Conservation (phyloP, 176 grass and related monocot genomes). For the Carex myosuroides region DNA sequence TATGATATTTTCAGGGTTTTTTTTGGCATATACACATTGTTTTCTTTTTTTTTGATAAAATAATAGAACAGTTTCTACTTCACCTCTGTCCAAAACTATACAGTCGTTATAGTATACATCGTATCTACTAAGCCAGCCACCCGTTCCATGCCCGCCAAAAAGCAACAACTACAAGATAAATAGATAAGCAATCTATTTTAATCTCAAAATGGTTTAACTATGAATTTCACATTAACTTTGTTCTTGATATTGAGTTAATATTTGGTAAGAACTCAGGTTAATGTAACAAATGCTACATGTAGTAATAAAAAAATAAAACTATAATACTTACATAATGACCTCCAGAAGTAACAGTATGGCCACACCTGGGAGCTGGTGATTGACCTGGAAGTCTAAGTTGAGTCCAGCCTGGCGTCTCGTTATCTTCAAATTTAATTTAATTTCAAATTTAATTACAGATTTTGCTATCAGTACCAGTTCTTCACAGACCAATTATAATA, state of each 20-base stretch:
- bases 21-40: background rate
- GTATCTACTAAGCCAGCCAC: conserved; percentile 94
- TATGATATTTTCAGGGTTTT: background rate
- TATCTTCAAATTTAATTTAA: conserved; percentile 62
- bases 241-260: background rate
- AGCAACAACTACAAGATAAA: conserved; percentile 67
- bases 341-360: conserved; percentile 90
- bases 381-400: conserved; percentile 92
- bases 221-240: background rate
- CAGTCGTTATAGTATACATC: conserved; percentile 98
- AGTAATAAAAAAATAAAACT: conserved; percentile 4
- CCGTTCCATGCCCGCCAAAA: conserved; percentile 97
- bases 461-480: background rate
- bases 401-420: conserved; percentile 82
- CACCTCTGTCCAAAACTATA: conserved; percentile 91
- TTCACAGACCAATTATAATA: background rate
- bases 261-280: background rate
- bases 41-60: background rate
- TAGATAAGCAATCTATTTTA: conserved; percentile 1
- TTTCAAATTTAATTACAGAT: background rate
- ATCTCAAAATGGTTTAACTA: background rate
- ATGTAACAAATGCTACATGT: background rate
- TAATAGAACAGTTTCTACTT: background rate
- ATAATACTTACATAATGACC: conserved; percentile 83
- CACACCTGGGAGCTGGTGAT: conserved; percentile 69